Conservation (phyloP, 2,329 filamentous ascomycete genomes). For the Cercospora sojina region DNA sequence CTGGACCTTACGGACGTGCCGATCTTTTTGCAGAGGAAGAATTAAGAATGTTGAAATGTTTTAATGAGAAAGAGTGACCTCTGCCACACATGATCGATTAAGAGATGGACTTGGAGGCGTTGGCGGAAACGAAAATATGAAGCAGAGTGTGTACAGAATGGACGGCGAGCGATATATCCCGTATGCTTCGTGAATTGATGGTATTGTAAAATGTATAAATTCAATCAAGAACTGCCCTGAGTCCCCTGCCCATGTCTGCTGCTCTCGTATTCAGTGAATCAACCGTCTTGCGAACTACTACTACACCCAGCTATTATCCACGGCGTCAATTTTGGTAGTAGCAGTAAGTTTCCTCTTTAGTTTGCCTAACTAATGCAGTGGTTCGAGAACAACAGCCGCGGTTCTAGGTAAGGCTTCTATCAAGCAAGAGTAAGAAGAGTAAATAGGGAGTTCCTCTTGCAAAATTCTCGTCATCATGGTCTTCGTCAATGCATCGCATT, state of each 20-base stretch:
- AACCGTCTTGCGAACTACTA: background rate
- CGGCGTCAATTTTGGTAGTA: background rate
- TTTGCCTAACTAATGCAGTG: background rate
- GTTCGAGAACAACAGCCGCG: background rate
- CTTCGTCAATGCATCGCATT: background rate
- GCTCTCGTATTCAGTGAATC: background rate
- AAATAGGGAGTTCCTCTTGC: too few species aligned
- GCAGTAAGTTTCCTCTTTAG: background rate
- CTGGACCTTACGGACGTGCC: slow-evolving; percentile 44
- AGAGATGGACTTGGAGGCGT: background rate
- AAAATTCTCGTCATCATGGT: background rate
- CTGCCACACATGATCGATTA: background rate
- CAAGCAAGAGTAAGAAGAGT: too few species aligned
- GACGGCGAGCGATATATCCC: background rate
- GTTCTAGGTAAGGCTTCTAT: background rate
- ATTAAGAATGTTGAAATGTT: background rate
- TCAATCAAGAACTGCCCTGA: background rate
- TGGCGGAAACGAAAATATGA: background rate
- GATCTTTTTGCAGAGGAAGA: slow-evolving; percentile 35
- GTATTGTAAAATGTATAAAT: background rate
- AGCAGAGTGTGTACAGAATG: background rate
- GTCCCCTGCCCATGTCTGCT: background rate
- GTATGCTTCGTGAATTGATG: background rate
- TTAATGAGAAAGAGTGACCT: background rate
- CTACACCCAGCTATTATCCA: background rate